Percentiles rank a stretch among this genome's conserved stretches.
Evolutionary conservation across 495 filamentous ascomycete species (phyloP).

Genomic region (Xylaria curta): DNA sequence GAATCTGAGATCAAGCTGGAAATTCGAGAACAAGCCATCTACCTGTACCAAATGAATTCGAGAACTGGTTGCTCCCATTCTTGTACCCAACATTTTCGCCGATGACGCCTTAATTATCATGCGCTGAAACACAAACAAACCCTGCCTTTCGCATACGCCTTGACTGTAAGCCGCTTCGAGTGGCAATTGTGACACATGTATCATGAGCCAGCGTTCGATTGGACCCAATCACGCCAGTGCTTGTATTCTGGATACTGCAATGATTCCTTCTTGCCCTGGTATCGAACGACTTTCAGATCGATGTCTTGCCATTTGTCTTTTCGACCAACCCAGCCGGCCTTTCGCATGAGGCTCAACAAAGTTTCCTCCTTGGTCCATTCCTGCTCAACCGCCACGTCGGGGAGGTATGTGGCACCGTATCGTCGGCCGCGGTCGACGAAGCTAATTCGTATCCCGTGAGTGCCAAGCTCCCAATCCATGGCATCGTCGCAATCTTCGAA

Average conservation of each 20-base stretch:
- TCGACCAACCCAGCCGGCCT: slow-evolving; percentile 82
- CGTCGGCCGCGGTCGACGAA: slow-evolving; percentile 71
- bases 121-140: slow-evolving; percentile 13
- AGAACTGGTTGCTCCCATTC: background rate
- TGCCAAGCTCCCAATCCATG: slow-evolving; percentile 86
- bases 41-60: slow-evolving; percentile 33
- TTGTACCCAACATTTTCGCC: slow-evolving; percentile 10
- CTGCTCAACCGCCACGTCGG: slow-evolving; percentile 90
- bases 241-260: slow-evolving; percentile 76
- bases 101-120: slow-evolving; percentile 30
- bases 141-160: slow-evolving; percentile 19
- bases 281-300: slow-evolving; percentile 75
- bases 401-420: slow-evolving; percentile 86
- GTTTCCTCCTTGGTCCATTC: slow-evolving; percentile 96
- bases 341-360: slow-evolving; percentile 86
- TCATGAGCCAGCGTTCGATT: slow-evolving; percentile 27
- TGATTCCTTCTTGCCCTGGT: slow-evolving; percentile 77
- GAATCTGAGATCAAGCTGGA: slow-evolving; percentile 16
- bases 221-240: slow-evolving; percentile 77
- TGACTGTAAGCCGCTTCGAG: slow-evolving; percentile 12
- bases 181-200: slow-evolving; percentile 4
- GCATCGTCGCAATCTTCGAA: slow-evolving; percentile 74
- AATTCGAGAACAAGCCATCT: slow-evolving; percentile 26
- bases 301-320: slow-evolving; percentile 77
- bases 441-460: slow-evolving; percentile 80